Evolutionary conservation across 345 rosid species (phyloP).

Genomic region (Chamaenerion angustifolium): DNA sequence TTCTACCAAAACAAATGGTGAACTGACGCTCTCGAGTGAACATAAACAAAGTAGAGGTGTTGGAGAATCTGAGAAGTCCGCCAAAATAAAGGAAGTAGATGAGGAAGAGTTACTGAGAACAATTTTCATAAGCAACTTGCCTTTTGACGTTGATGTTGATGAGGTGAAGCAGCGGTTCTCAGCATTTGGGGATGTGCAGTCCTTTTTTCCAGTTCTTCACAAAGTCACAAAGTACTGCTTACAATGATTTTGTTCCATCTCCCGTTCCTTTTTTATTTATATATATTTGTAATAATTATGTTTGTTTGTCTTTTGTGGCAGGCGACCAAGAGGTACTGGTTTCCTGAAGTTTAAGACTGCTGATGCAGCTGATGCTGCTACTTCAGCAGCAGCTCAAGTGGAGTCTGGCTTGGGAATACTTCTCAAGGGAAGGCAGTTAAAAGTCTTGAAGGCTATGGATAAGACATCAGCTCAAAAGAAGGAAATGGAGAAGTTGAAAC

Average conservation of each 20-base stretch:
- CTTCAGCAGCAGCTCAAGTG: conserved; percentile 45
- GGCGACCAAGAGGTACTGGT: conserved; percentile 84
- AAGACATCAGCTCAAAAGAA: conserved; percentile 66
- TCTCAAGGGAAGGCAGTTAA: conserved; percentile 69
- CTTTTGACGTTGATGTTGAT: conserved; percentile 52
- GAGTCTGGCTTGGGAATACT: conserved; percentile 61
- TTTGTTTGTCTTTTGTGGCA: conserved; percentile 29
- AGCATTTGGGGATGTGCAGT: conserved; percentile 60
- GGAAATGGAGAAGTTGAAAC: conserved; percentile 56
- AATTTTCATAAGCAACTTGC: conserved; percentile 69
- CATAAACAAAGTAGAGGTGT: conserved; percentile 14
- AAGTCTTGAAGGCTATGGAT: conserved; percentile 65
- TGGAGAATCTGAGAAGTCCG: conserved; percentile 22
- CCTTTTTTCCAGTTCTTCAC: conserved; percentile 69
- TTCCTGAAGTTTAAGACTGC: conserved; percentile 68
- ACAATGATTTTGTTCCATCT: conserved; percentile 2
- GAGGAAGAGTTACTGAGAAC: conserved; percentile 63
- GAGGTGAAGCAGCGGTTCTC: conserved; percentile 74
- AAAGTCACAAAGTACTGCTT: conserved; percentile 62
- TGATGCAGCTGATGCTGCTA: conserved; percentile 64
- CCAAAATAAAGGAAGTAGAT: conserved; percentile 22
- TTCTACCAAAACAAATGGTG: conserved; percentile 13
- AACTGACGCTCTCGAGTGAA: conserved; percentile 15
- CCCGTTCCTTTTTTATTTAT: conserved; percentile 1
- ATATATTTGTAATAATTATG: background rate